phyloP scores from a whole-genome alignment of 306 rosid genomes.

The Crataegus laevigata region DNA sequence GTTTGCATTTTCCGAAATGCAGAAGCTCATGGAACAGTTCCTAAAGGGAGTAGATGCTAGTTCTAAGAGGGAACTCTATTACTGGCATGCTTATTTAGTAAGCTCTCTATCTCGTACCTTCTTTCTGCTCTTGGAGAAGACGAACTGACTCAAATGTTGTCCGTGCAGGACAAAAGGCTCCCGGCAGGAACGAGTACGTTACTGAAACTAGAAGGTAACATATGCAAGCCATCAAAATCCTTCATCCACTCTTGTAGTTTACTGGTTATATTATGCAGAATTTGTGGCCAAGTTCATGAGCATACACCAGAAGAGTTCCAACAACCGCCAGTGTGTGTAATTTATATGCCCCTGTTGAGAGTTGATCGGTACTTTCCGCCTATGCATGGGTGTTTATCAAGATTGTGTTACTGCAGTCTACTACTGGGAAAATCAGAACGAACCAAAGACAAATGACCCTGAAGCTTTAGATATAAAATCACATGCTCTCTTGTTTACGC shows the following conservation, averaged over 20 bases:
- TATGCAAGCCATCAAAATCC: not conserved
- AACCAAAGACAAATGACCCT: not conserved
- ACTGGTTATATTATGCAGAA: slow-evolving; percentile 42
- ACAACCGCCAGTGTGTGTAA: slow-evolving; percentile 32
- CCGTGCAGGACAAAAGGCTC: slow-evolving; percentile 57
- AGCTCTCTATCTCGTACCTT: slow-evolving; percentile 13
- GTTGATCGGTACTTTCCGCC: not conserved
- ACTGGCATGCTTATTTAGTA: slow-evolving; percentile 88
- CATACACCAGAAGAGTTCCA: slow-evolving; percentile 52
- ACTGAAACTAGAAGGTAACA: slow-evolving; percentile 74
- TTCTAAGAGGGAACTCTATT: slow-evolving; percentile 62
- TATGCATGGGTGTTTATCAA: not conserved
- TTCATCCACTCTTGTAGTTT: not conserved
- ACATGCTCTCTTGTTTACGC: not conserved
- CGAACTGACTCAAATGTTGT: slow-evolving; percentile 12
- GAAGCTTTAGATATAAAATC: not conserved
- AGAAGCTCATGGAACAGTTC: slow-evolving; percentile 76
- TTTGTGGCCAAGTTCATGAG: slow-evolving; percentile 87
- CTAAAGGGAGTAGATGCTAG: slow-evolving; percentile 45
- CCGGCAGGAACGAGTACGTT: slow-evolving; percentile 75
- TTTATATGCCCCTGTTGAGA: not conserved
- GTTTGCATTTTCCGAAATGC: slow-evolving; percentile 22
- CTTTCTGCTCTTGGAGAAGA: not conserved
- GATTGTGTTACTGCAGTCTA: not conserved
- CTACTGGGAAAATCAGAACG: not conserved